A percentile compares a stretch with the other conserved stretches of the same genome.
phyloP scores from a whole-genome alignment of 768 basidiomycete species.

The Exsudoporus frostii region DNA sequence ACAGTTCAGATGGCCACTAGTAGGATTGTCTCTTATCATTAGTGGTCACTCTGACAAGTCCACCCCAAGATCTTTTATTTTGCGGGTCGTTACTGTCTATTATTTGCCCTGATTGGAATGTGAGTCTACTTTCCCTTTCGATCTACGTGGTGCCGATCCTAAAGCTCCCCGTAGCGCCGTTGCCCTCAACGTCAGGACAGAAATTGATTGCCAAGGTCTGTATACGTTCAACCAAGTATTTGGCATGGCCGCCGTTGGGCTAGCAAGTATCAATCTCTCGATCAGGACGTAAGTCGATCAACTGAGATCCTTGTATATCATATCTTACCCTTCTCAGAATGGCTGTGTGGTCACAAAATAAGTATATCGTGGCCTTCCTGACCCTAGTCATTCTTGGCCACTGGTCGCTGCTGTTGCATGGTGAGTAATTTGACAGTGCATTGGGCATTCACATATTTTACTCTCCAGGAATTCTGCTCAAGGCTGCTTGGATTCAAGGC shows the following conservation, averaged over 20 bases:
- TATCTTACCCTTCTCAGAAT: constrained; percentile 41
- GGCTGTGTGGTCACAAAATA: constrained; percentile 64
- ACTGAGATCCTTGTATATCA: neutral
- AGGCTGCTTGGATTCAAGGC: constrained; percentile 50
- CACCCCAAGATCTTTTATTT: constrained; percentile 62
- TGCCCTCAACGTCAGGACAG: constrained; percentile 56
- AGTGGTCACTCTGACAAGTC: neutral
- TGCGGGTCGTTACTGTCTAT: constrained; percentile 59
- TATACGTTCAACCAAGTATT: constrained; percentile 67
- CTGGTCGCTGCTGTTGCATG: constrained; percentile 69
- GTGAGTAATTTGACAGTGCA: constrained; percentile 29
- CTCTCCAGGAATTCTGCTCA: constrained; percentile 51
- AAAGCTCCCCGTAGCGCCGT: constrained; percentile 39
- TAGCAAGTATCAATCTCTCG: constrained; percentile 70
- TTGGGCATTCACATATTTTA: neutral
- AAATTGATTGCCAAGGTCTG: constrained; percentile 61
- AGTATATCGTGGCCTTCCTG: constrained; percentile 50
- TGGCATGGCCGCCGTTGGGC: constrained; percentile 64
- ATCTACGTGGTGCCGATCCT: neutral
- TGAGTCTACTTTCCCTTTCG: constrained; percentile 33
- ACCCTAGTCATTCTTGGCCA: constrained; percentile 60
- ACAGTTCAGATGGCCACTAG: constrained; percentile 66
- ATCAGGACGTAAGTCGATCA: constrained; percentile 54
- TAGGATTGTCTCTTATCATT: constrained; percentile 20
- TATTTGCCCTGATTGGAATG: constrained; percentile 70